These are phyloP conservation scores for Leccinellum albellum DNA, from an alignment of 768 basidiomycete species.

Conservation along the genomic window DNA sequence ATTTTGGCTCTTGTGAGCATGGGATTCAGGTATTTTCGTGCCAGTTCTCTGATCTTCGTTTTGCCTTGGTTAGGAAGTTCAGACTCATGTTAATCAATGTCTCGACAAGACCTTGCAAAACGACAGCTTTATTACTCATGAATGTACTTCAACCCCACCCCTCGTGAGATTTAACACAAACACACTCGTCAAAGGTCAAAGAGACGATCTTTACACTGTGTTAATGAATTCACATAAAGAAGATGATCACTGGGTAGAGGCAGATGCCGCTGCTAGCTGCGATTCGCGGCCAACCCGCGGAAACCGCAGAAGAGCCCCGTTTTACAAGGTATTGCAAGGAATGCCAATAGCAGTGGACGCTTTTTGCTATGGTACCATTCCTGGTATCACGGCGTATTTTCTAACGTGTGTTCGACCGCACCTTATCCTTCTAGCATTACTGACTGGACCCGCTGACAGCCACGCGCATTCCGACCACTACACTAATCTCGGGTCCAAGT, in stretches of 20 bases:
- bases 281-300: constrained; percentile 45
- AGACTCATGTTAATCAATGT: constrained; percentile 57
- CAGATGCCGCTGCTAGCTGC: constrained; percentile 48
- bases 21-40: constrained; percentile 18
- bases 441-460: constrained; percentile 37
- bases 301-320: constrained; percentile 75
- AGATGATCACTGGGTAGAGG: constrained; percentile 82
- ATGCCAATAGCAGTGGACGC: constrained; percentile 99
- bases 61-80: constrained; percentile 38
- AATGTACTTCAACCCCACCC: neutral
- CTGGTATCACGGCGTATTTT: constrained; percentile 86
- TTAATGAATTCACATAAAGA: constrained; percentile 88
- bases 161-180: neutral
- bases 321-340: constrained; percentile 92
- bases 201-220: constrained; percentile 60
- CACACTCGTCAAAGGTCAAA: neutral
- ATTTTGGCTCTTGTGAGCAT: constrained; percentile 18
- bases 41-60: neutral
- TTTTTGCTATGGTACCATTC: constrained; percentile 90
- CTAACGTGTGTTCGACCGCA: constrained; percentile 56
- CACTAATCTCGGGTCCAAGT: constrained; percentile 82
- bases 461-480: constrained; percentile 98
- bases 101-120: constrained; percentile 35
- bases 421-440: neutral
- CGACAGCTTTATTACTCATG: neutral